phyloP scores from a whole-genome alignment of 495 filamentous ascomycete genomes.

The Lasiosphaeria ovina region DNA sequence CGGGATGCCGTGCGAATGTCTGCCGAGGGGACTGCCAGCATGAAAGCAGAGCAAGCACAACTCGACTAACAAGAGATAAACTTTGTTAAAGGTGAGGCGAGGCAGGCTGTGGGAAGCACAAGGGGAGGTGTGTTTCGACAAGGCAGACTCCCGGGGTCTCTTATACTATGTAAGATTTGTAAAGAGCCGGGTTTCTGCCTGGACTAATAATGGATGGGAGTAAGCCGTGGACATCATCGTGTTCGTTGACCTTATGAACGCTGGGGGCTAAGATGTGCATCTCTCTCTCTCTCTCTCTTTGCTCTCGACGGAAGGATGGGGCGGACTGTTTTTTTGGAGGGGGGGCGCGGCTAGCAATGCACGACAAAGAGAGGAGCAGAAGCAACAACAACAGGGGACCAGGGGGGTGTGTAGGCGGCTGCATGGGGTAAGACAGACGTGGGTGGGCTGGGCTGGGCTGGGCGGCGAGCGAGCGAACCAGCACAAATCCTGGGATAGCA shows the following conservation, averaged over 20 bases:
- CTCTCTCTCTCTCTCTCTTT: background rate
- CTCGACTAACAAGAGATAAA: conserved; percentile 7
- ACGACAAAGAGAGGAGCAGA: conserved; percentile 4
- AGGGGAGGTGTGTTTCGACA: conserved; percentile 21
- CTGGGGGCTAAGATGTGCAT: conserved; percentile 34
- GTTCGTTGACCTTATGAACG: conserved; percentile 21
- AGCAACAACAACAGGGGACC: conserved; percentile 4
- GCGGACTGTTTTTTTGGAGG: conserved; percentile 16
- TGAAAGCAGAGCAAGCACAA: conserved; percentile 9
- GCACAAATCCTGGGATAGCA: conserved; percentile 3
- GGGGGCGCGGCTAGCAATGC: conserved; percentile 17
- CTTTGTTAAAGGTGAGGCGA: conserved; percentile 22
- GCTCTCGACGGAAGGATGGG: background rate
- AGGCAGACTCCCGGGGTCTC: conserved; percentile 32
- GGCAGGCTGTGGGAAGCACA: conserved; percentile 25
- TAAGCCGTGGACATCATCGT: conserved; percentile 21
- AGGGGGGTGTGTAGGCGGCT: conserved; percentile 7
- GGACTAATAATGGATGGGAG: conserved; percentile 32
- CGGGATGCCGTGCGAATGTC: conserved; percentile 16
- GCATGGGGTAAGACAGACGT: conserved; percentile 15
- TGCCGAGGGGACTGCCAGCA: conserved; percentile 9
- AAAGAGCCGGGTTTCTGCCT: conserved; percentile 32
- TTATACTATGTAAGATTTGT: conserved; percentile 35
- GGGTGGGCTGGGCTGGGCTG: background rate
- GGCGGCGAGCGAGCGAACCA: background rate